Evolutionary conservation across 2,329 filamentous ascomycete genomes (phyloP).

Genomic region (Dothideomycetidae sp.): DNA sequence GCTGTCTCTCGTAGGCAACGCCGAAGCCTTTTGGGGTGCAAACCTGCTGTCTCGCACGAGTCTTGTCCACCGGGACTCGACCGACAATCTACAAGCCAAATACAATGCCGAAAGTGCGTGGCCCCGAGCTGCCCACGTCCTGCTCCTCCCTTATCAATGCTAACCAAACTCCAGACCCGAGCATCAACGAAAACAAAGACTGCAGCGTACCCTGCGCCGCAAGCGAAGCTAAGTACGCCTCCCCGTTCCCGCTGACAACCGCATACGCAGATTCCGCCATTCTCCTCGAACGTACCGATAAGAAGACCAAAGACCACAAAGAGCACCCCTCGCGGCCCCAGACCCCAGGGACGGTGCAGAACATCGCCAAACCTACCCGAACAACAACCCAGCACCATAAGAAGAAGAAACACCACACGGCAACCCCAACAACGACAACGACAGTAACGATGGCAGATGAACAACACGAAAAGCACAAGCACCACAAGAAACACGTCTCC

Average conservation of each 20-base stretch:
- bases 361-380: not conserved
- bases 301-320: too few relatives aligned
- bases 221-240: too few relatives aligned
- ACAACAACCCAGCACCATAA: not conserved
- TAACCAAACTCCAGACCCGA: too few relatives aligned
- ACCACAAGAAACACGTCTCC: not conserved
- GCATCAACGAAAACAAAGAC: too few relatives aligned
- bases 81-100: slow-evolving; percentile 58
- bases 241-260: too few relatives aligned
- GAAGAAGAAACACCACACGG: not conserved
- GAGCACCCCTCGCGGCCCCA: too few relatives aligned
- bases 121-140: too few relatives aligned
- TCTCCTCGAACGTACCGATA: too few relatives aligned
- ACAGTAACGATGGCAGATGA: not conserved
- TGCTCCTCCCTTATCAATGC: too few relatives aligned
- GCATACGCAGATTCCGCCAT: too few relatives aligned
- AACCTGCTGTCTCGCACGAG: slow-evolving; percentile 60
- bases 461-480: not conserved
- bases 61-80: slow-evolving; percentile 52
- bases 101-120: slow-evolving; percentile 62
- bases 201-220: too few relatives aligned
- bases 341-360: too few relatives aligned
- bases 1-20: slow-evolving; percentile 19
- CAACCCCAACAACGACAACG: not conserved
- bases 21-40: slow-evolving; percentile 72